A percentile compares a stretch with the other conserved stretches of the same genome.
These are phyloP conservation scores for Nicotiana undulata DNA, from an alignment of 257 asterid genomes.

Conservation along the genomic window DNA sequence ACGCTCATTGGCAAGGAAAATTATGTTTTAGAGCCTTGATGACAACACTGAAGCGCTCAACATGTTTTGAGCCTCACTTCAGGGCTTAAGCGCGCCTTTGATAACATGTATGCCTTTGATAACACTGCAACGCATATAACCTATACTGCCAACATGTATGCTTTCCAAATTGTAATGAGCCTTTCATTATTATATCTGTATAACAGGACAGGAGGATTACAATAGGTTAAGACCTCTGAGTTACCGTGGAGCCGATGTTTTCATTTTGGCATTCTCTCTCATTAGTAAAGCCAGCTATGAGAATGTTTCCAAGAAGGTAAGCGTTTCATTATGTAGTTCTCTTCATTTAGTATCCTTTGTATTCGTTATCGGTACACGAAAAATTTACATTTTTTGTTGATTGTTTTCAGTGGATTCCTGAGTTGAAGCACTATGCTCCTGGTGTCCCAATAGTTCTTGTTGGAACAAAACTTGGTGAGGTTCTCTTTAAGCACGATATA, in stretches of 20 bases:
- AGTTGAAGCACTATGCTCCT: constrained; percentile 33
- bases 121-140: too few relatives aligned
- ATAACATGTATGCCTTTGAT: too few relatives aligned
- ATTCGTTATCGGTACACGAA: neutral
- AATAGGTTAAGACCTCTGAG: constrained; percentile 30
- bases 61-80: too few relatives aligned
- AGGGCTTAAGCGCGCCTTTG: too few relatives aligned
- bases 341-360: neutral
- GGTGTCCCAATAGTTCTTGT: constrained; percentile 33
- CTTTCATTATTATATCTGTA: too few relatives aligned
- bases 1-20: too few relatives aligned
- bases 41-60: too few relatives aligned
- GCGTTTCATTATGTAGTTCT: neutral
- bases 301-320: constrained; percentile 27
- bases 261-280: constrained; percentile 32
- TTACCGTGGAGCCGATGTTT: constrained; percentile 33
- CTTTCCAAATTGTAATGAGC: neutral
- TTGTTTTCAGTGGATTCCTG: constrained; percentile 31
- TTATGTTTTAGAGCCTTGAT: too few relatives aligned
- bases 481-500: neutral
- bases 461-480: constrained; percentile 33
- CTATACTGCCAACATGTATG: neutral
- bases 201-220: constrained; percentile 30
- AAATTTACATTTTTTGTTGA: neutral
- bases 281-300: constrained; percentile 32